Percentiles rank a stretch among this genome's conserved stretches.
Evolutionary conservation across 1,139 yeast species (phyloP).

Genomic region (Blastobotrys raffinosifermentans): DNA sequence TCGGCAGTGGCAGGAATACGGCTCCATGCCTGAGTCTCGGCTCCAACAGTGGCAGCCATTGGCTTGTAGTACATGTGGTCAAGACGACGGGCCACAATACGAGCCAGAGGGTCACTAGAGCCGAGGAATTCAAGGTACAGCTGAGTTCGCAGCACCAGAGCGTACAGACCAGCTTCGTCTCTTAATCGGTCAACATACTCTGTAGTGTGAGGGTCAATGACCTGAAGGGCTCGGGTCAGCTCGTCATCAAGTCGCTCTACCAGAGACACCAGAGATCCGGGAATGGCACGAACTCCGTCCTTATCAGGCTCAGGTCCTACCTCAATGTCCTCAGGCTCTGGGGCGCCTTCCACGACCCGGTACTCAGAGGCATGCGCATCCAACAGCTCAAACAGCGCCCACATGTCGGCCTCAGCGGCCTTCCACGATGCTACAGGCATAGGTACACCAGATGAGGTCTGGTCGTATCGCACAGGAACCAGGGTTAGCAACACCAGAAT

Average conservation of each 20-base stretch:
- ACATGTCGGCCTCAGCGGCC: slow-evolving; percentile 57
- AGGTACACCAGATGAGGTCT: slow-evolving; percentile 50
- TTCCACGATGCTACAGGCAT: slow-evolving; percentile 87
- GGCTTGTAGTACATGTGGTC: slow-evolving; percentile 96
- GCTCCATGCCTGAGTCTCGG: slow-evolving; percentile 71
- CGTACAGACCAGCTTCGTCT: slow-evolving; percentile 76
- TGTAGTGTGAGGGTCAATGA: slow-evolving; percentile 89
- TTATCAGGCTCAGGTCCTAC: slow-evolving; percentile 57
- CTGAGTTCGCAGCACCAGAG: slow-evolving; percentile 77
- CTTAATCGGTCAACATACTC: slow-evolving; percentile 88
- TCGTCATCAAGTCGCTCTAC: slow-evolving; percentile 96
- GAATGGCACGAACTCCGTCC: slow-evolving; percentile 67
- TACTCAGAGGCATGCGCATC: slow-evolving; percentile 54
- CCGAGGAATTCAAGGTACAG: slow-evolving; percentile 60
- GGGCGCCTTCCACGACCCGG: slow-evolving; percentile 73
- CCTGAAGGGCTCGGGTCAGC: slow-evolving; percentile 78
- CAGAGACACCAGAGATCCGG: slow-evolving; percentile 80
- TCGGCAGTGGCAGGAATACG: slow-evolving; percentile 34
- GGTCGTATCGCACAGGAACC: slow-evolving; percentile 83
- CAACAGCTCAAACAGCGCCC: slow-evolving; percentile 57
- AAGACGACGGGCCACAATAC: slow-evolving; percentile 77
- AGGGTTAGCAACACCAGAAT: slow-evolving; percentile 76
- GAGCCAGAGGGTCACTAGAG: slow-evolving; percentile 41
- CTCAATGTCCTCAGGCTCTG: slow-evolving; percentile 73
- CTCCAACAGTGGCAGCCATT: slow-evolving; percentile 57